Base-by-base conservation (phyloP, 2,329 filamentous ascomycete genomes). In the Neurospora crassa region DNA sequence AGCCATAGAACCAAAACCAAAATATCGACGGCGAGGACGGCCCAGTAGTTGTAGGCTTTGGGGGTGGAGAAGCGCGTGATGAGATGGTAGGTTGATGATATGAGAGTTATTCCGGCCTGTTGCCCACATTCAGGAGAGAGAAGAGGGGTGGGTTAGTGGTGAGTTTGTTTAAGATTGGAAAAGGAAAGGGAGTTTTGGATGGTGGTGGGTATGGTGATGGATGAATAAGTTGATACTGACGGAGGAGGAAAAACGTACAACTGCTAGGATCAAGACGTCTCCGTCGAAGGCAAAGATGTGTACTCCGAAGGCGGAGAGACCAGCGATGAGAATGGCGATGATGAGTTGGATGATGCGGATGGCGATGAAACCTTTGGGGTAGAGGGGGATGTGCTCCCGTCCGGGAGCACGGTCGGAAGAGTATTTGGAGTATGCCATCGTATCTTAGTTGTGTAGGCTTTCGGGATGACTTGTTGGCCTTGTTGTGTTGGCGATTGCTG, bases 1-100 rank as follows among this genome's bases (percentile, higher is more conserved):
- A 86, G 78, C 87, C 86, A 89, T 77, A 88, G 84, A 70, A 89
- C 72, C 70, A 85, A 76, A 40, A 85, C 81, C 71, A 85, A 81
- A 24, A 85, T 81, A 73, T 89, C 86, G 45, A 88, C 79, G 29
- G 79, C 80, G 3, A 88, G 77, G 8, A 85, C 80, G 37, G 84
- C 84, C 83, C 85, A 87, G 78, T 85, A 85, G 77, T 88, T 88
- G 78, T 84, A 87, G 24, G 81, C 75, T 63, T 34, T 34, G n/a
- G 82, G 80, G 0, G 79, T 76, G 29, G 79, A 80, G 45, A 79
- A 80, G 59, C 82, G 79, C n/a, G 83, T 81, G 18, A 84, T 78
- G 12, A 87, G 76, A 69, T 82, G 79, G 79, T 87, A 89, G 72
- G 83, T 78, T 68, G 80, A 80, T 43, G 81, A 78, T 71, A 84